Conservation (phyloP, 1,284 basidiomycete genomes). For the Amylostereum areolatum region DNA sequence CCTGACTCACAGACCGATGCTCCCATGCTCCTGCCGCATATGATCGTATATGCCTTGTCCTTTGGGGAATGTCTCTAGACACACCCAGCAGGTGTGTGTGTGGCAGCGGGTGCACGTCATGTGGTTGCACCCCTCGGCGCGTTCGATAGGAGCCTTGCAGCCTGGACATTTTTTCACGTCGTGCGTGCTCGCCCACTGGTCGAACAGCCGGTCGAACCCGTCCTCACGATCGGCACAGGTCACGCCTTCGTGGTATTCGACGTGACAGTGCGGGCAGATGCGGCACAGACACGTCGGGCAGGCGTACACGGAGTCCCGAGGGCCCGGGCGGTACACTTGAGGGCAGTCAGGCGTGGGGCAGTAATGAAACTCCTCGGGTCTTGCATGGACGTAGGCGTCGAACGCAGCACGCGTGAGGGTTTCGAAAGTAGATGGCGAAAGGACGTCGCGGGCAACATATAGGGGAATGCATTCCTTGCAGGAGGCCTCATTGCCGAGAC, state of each 20-base stretch:
- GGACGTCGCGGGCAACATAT: slow-evolving; percentile 37
- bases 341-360: slow-evolving; percentile 73
- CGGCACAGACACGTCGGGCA: slow-evolving; percentile 66
- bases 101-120: slow-evolving; percentile 65
- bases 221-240: slow-evolving; percentile 49
- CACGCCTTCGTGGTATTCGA: slow-evolving; percentile 60
- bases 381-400: slow-evolving; percentile 45
- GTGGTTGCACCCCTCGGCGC: slow-evolving; percentile 69
- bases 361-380: slow-evolving; percentile 55
- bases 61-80: slow-evolving; percentile 55
- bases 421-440: slow-evolving; percentile 46
- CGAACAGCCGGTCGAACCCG: slow-evolving; percentile 46
- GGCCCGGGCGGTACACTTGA: slow-evolving; percentile 56
- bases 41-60: slow-evolving; percentile 56
- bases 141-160: slow-evolving; percentile 63
- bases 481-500: slow-evolving; percentile 53
- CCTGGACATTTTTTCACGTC: slow-evolving; percentile 67
- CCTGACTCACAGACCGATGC: too few species aligned
- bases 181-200: slow-evolving; percentile 50
- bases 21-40: slow-evolving; percentile 45
- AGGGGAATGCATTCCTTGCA: slow-evolving; percentile 52
- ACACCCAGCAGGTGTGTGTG: slow-evolving; percentile 74
- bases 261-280: slow-evolving; percentile 62
- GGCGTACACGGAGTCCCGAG: slow-evolving; percentile 47
- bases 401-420: slow-evolving; percentile 52